Base-by-base conservation (phyloP, 2,329 filamentous ascomycete species). In the Aotearoamyces nothofagi region DNA sequence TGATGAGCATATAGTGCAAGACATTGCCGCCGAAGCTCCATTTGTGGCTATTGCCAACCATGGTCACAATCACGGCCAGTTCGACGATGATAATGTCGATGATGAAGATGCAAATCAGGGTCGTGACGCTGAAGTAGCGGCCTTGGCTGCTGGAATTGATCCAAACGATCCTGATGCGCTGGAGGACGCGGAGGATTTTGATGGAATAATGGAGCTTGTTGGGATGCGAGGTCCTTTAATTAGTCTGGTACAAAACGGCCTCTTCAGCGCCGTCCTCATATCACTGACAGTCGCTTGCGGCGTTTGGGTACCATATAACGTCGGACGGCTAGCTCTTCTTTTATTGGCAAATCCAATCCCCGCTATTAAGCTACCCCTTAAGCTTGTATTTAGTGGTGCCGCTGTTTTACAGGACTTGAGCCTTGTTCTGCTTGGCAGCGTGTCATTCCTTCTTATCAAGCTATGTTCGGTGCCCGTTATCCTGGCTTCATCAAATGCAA, bases 141-240 rank as follows among this genome's bases (percentile, higher is more conserved):
- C 69, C n/a, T 66, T 65, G 12, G 70, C 68, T 27, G 73, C 69
- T 10, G 78, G 67, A 6, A 58, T 87, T 19, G 82, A 93, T 33
- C 66, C 71, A 24, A 76, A 80, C 39, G 82, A 93, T 31, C 66
- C 71, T 30, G 76, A 81, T 40, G 78, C 75, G 7, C 66, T 83
- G 23, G 80, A 86, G 24, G 79, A 94, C 40, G 80, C 80, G 7
- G 90, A 98, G 53, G 90, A 98, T 46, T 72, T 98, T 10, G 90
- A 98, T 49, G 90, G 90, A 0, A 81, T 98, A 29, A 74, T 98
- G 60, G 90, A 98, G 51, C 69, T 98, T 10, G 78, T 98, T 34
- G 90, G 90, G 20, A 92, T 98, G 79, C 82, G 92, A 45, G 90
- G 90, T 0, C 90, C 90, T 1, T 63, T 98, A 3, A 77, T 78